Conservation (phyloP, 2,329 filamentous ascomycete species). For the Sclerotiophoma versabilis region DNA sequence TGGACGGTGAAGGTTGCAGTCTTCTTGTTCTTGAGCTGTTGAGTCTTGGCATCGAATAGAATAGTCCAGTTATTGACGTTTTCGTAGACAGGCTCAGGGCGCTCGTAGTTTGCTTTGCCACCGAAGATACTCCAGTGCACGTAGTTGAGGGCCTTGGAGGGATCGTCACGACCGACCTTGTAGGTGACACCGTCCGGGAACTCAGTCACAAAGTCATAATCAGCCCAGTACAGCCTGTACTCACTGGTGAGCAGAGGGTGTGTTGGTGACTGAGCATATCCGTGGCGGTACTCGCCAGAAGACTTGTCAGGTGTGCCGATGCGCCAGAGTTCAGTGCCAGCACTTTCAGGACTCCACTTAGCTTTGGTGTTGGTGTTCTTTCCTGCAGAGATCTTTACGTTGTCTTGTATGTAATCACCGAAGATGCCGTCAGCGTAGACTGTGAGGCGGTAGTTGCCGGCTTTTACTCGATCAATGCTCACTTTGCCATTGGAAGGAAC, state of each 20-base stretch:
- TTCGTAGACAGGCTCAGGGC: constrained; percentile 53
- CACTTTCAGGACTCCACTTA: constrained; percentile 62
- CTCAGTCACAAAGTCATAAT: constrained; percentile 65
- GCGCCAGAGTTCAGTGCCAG: constrained; percentile 66
- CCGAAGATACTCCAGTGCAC: constrained; percentile 71
- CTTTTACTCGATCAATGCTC: constrained; percentile 61
- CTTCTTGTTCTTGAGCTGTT: constrained; percentile 48
- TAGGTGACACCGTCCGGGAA: constrained; percentile 67
- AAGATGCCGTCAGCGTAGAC: constrained; percentile 69
- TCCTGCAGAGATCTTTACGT: constrained; percentile 54
- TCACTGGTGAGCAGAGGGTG: constrained; percentile 62
- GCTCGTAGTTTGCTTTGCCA: constrained; percentile 58
- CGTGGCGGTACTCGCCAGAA: constrained; percentile 66
- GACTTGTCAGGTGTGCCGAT: constrained; percentile 68
- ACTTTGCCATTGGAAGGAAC: constrained; percentile 58
- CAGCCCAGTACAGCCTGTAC: constrained; percentile 67
- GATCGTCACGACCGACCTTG: constrained; percentile 62
- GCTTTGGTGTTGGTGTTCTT: constrained; percentile 45
- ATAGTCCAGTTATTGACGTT: constrained; percentile 40
- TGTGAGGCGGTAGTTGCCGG: constrained; percentile 66
- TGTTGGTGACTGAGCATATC: constrained; percentile 57
- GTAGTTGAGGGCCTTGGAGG: constrained; percentile 64
- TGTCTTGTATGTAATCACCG: constrained; percentile 64
- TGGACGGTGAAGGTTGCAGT: constrained; percentile 68
- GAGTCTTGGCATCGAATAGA: constrained; percentile 20